These are phyloP conservation scores for Saccharomyces pastorianus DNA, from an alignment of 1,139 yeast genomes.

Conservation along the genomic window DNA sequence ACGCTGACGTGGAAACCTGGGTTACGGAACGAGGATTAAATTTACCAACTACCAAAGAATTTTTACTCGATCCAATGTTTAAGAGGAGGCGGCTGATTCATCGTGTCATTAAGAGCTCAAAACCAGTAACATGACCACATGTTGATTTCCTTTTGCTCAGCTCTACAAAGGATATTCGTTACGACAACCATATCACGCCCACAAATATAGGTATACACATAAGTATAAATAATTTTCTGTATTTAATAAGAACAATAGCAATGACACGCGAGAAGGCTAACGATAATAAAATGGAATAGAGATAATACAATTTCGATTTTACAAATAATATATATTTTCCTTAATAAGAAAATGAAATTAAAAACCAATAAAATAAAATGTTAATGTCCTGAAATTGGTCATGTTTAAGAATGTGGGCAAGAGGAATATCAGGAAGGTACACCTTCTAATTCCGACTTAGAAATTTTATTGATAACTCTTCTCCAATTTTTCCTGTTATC, in stretches of 20 bases:
- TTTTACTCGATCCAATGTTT: conserved; percentile 46
- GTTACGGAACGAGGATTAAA: conserved; percentile 45
- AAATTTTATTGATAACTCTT: conserved; percentile 37
- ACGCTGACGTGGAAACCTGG: conserved; percentile 47
- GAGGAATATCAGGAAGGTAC: conserved; percentile 42
- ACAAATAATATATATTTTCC: not conserved
- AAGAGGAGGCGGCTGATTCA: conserved; percentile 50
- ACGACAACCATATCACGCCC: no score
- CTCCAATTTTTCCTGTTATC: conserved; percentile 52
- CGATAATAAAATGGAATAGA: not conserved
- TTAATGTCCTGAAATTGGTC: not conserved
- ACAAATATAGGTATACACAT: not conserved
- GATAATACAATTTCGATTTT: not conserved
- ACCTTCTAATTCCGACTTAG: conserved; percentile 48
- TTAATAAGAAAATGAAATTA: not conserved
- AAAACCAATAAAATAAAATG: not conserved
- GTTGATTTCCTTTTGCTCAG: not conserved
- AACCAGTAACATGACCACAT: conserved; percentile 35
- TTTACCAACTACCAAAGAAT: conserved; percentile 43
- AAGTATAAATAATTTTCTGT: not conserved
- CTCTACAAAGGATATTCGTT: no score
- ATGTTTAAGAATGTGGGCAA: not conserved
- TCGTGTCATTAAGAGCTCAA: conserved; percentile 43
- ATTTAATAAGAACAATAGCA: not conserved
- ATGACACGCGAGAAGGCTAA: no score